phyloP scores from a whole-genome alignment of 352 stramenopile species.

The Peronospora farinosa region DNA sequence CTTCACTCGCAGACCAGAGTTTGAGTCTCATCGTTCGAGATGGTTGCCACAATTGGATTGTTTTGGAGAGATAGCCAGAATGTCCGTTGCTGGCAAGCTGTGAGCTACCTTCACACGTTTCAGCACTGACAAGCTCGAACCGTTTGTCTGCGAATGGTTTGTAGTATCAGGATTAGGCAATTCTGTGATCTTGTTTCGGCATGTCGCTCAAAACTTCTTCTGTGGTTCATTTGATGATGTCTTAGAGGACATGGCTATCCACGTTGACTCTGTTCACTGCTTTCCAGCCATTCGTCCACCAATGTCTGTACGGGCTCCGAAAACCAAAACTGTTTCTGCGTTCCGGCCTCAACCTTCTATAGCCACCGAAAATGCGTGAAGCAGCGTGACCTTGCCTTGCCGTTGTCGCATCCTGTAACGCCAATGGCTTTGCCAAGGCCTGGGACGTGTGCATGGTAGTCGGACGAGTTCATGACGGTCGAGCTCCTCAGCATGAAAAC shows the following conservation, averaged over 20 bases:
- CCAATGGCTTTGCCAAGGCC: conserved; percentile 91
- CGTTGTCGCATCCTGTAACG: conserved; percentile 88
- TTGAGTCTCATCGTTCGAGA: conserved; percentile 93
- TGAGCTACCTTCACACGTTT: conserved; percentile 77
- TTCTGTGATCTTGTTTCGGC: conserved; percentile 38
- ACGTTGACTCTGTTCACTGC: conserved; percentile 93
- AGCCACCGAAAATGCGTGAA: conserved; percentile 90
- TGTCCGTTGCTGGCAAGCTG: conserved; percentile 88
- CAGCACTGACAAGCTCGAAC: conserved; percentile 57
- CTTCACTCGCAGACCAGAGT: conserved; percentile 91
- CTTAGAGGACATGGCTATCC: conserved; percentile 9
- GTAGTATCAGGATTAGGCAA: conserved; percentile 91
- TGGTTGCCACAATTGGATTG: conserved; percentile 88
- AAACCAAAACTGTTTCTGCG: conserved; percentile 93
- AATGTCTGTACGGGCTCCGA: conserved; percentile 91
- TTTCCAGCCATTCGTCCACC: conserved; percentile 91
- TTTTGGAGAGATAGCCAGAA: conserved; percentile 89
- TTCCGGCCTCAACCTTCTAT: conserved; percentile 89
- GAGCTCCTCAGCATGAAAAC: conserved; percentile 38
- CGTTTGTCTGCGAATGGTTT: conserved; percentile 74
- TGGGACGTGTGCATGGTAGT: conserved; percentile 94
- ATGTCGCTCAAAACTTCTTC: conserved; percentile 68
- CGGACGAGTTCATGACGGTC: conserved; percentile 54
- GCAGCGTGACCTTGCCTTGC: conserved; percentile 84
- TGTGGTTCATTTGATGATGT: conserved; percentile 76